Evolutionary conservation across 1,139 yeast species (phyloP).

Genomic region (Pichia sp.): DNA sequence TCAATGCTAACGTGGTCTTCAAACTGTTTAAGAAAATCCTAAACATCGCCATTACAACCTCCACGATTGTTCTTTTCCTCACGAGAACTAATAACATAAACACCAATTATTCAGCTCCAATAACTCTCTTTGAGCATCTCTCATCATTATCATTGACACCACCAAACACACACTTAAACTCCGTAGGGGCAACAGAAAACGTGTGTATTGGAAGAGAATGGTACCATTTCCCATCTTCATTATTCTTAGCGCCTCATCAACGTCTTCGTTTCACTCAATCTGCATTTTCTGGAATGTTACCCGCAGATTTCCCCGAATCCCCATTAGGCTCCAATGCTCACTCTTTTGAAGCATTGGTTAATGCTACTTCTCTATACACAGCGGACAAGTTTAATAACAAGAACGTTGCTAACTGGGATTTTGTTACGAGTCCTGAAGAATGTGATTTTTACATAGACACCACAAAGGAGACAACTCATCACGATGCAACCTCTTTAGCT

Average conservation of each 20-base stretch:
- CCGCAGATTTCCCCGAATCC: conserved; percentile 71
- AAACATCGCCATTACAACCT: conserved; percentile 4
- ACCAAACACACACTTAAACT: too few relatives aligned
- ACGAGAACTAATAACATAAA: conserved; percentile 40
- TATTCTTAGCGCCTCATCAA: conserved; percentile 52
- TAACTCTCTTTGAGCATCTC: conserved; percentile 34
- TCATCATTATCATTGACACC: too few relatives aligned
- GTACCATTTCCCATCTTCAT: conserved; percentile 88
- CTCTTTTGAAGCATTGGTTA: conserved; percentile 21
- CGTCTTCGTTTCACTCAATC: conserved; percentile 63
- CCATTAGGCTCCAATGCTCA: too few relatives aligned
- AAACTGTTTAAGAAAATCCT: conserved; percentile 9
- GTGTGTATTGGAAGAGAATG: conserved; percentile 92
- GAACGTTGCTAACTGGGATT: conserved; percentile 52
- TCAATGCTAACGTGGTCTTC: conserved; percentile 3
- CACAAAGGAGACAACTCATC: conserved; percentile 29
- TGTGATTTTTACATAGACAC: conserved; percentile 63
- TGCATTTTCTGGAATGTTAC: conserved; percentile 82
- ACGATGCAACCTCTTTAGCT: conserved; percentile 28
- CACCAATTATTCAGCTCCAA: conserved; percentile 56
- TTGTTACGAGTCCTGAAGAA: conserved; percentile 33
- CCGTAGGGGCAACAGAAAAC: too few relatives aligned
- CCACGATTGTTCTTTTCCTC: conserved; percentile 5
- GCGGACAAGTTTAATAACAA: conserved; percentile 70
- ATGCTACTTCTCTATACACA: conserved; percentile 32